phyloP scores from a whole-genome alignment of 1,139 yeast species.

The Pichia inconspicua region DNA sequence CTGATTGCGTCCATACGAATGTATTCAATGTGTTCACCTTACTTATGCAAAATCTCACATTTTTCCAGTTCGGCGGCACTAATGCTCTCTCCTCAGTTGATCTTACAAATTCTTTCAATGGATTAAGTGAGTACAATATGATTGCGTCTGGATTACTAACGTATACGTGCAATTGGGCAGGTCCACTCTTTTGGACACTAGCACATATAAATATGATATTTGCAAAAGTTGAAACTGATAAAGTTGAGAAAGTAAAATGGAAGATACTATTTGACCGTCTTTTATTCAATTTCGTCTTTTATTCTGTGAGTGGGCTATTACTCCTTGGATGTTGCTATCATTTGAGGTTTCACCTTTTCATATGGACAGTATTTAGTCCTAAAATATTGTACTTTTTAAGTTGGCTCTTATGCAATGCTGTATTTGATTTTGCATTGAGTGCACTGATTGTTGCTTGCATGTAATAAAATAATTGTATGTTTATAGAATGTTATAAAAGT shows the following conservation, averaged over 20 bases:
- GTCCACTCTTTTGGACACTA: constrained; percentile 79
- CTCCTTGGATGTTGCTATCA: constrained; percentile 64
- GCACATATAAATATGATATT: constrained; percentile 32
- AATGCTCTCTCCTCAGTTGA: constrained; percentile 89
- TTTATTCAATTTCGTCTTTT: constrained; percentile 40
- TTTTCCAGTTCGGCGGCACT: constrained; percentile 85
- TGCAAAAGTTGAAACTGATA: constrained; percentile 9
- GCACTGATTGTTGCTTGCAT: constrained; percentile 17
- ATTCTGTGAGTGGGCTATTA: constrained; percentile 49
- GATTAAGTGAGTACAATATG: constrained; percentile 62
- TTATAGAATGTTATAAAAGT: constrained; percentile 23
- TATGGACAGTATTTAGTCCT: constrained; percentile 98
- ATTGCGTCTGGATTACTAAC: constrained; percentile 72
- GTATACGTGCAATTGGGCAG: constrained; percentile 74
- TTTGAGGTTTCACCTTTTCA: constrained; percentile 77
- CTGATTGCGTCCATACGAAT: constrained; percentile 10
- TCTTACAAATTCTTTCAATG: constrained; percentile 86
- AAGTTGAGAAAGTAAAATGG: constrained; percentile 23
- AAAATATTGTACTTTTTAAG: constrained; percentile 72
- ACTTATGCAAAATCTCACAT: constrained; percentile 62
- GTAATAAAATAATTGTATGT: constrained; percentile 2
- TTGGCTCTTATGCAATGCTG: constrained; percentile 55
- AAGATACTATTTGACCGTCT: constrained; percentile 33
- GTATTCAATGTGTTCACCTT: constrained; percentile 21
- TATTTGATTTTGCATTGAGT: constrained; percentile 32